phyloP scores from a whole-genome alignment of 129 eudicot genomes.

The Calendula officinalis region DNA sequence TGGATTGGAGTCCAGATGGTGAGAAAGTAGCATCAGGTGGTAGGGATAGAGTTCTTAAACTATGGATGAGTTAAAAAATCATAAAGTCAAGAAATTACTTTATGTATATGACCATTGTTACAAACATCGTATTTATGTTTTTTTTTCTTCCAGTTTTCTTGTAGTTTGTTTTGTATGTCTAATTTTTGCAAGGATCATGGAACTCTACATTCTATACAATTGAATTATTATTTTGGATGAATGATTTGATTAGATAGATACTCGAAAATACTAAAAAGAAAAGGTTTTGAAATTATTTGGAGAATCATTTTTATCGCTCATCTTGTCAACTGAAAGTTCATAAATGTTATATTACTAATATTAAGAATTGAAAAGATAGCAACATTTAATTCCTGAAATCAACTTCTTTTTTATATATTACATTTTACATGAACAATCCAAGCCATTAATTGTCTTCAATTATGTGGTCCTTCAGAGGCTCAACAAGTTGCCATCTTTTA shows the following conservation, averaged over 20 bases:
- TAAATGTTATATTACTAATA: no score
- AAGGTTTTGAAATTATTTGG: no score
- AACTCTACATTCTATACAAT: neutral
- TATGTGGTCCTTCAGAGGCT: conserved; percentile 14
- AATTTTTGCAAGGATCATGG: conserved; percentile 6
- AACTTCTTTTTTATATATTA: neutral
- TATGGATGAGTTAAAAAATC: conserved; percentile 82
- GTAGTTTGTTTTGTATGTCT: neutral
- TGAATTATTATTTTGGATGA: neutral
- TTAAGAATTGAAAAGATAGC: no score
- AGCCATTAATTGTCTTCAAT: neutral
- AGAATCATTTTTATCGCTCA: no score
- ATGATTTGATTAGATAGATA: no score
- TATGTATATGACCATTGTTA: conserved; percentile 16
- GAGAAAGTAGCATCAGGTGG: conserved; percentile 99
- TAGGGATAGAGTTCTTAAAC: conserved; percentile 79
- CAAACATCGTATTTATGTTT: neutral
- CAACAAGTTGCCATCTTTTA: conserved; percentile 26
- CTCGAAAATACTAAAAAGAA: no score
- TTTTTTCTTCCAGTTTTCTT: neutral
- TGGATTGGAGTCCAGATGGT: conserved; percentile 99
- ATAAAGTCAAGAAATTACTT: conserved; percentile 2
- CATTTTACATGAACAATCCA: neutral
- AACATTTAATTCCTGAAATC: no score
- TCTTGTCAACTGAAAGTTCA: no score